Base-by-base conservation (phyloP, 179 eudicot genomes). In the Beta corolliflora region DNA sequence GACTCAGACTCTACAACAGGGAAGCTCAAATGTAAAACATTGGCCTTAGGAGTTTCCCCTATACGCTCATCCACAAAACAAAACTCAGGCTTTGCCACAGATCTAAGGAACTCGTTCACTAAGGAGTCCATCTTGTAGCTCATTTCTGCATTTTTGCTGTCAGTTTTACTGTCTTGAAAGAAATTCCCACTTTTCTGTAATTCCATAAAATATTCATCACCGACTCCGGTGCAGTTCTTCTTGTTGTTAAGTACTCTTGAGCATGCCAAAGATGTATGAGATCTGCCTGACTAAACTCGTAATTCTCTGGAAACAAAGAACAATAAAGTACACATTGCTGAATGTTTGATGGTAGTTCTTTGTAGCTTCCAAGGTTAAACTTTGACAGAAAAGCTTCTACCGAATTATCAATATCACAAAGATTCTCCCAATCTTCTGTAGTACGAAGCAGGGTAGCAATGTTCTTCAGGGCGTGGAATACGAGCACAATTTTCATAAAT, bases 151-250 rank as follows among this genome's bases (percentile, higher is more conserved):
- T 9, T 23, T 58, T 19, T 5, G 0, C 6, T 0, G 14, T 50
- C 55, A 50, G 1, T 52, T n/a, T 7, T n/a, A 13, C 67, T 1
- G 23, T 18, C 4, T 81, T 6, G 46, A 4, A 41, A 53, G 55
- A 81, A 75, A 18, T 41, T 74, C 25, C 75, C 75, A 16, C 11
- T 44, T 1, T 53, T 65, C 16, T 25, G 18, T 29, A 86, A 75
- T 16, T 46, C 56, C n/a, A 0, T 16, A 16, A 88, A 69, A 59
- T 69, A 83, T 0, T n/a, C 55, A 11, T 84, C 81, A 21, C 83
- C 88, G 53, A 77, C 73, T 72, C 82, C 23, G 83, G 5, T 5
- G 50, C 21, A 18, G 64, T 2, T 76, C 54, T 59, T 16, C 6
- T 59, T 21, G 5, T 11, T 21, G n/a, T n/a, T n/a, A 31, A 83